phyloP scores from a whole-genome alignment of 2,329 filamentous ascomycete genomes.

The Fusarium nygamai region DNA sequence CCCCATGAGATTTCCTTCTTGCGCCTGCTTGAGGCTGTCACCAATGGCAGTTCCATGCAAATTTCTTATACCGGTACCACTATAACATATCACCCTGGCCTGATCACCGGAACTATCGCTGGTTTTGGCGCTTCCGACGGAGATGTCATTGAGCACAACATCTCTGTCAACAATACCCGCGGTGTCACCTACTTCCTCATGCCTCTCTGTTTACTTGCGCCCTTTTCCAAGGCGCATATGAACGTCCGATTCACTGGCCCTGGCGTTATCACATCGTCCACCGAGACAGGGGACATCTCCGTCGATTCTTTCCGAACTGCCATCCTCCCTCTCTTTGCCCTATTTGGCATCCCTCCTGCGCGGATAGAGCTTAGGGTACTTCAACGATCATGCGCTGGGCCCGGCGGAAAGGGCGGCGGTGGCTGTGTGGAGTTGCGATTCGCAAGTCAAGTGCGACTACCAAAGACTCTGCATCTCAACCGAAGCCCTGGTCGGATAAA shows the following conservation, averaged over 20 bases:
- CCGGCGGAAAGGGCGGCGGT: constrained; percentile 80
- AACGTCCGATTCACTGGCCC: constrained; percentile 91
- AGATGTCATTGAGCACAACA: constrained; percentile 82
- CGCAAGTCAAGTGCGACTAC: constrained; percentile 89
- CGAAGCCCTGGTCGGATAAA: constrained; percentile 86
- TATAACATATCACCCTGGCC: constrained; percentile 88
- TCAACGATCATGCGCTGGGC: constrained; percentile 79
- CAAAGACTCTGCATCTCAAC: constrained; percentile 90
- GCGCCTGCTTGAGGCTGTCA: constrained; percentile 91
- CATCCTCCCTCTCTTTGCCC: constrained; percentile 86
- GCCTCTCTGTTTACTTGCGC: constrained; percentile 87
- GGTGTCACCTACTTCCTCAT: constrained; percentile 93
- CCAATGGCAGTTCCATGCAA: constrained; percentile 93
- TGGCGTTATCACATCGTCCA: constrained; percentile 91
- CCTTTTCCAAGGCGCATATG: constrained; percentile 90
- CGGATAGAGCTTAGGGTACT: constrained; percentile 88
- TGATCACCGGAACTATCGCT: constrained; percentile 86
- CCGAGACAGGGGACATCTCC: constrained; percentile 84
- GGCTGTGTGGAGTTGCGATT: constrained; percentile 95
- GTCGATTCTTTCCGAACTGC: constrained; percentile 95
- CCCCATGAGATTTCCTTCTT: constrained; percentile 96
- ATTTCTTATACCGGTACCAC: constrained; percentile 97
- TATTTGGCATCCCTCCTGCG: constrained; percentile 83
- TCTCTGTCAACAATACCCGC: constrained; percentile 79
- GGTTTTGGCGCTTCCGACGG: constrained; percentile 76